Base-by-base conservation (phyloP, 768 basidiomycete genomes). In the Boletus tomentosulus region DNA sequence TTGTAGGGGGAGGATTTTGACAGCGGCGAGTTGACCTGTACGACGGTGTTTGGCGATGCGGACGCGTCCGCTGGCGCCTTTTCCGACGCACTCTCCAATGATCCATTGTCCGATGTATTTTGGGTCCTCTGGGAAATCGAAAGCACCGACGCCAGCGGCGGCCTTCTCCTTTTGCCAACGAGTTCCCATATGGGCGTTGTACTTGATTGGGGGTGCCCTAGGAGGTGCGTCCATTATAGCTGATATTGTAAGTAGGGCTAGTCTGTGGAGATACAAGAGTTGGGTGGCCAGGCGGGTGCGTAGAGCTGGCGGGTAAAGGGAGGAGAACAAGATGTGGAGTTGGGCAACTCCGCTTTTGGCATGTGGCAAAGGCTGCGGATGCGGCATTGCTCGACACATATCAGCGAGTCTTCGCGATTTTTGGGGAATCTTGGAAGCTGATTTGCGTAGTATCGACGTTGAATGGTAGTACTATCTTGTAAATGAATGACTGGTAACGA, bases 21-120 rank as follows among this genome's bases (percentile, higher is more conserved):
- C 85, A 7, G 96, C 96, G 48, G 96, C 95, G 66, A 94, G 87
- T 67, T 95, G 87, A 12, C 90, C 89, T 8, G 94, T 94, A 35
- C 78, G 77, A 22, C 81, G 79, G 68, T 98, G 94, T 60, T 84
- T 85, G 22, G 92, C 96, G 59, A 98, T 89, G 72, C 93, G 92
- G 66, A 98, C 95, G 51, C 92, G 89, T 65, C 94, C 94, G 61
- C 89, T 91, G 31, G 91, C 90, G 48, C 94, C 94, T 73, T 94
- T 94, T 6, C 94, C 94, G 51, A 97, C 86, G 60, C 92, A 95
- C 69, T 92, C 89, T 53, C 94, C 94, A 8, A 97, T 82, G 60
- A 92, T 78, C 94, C 94, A 97, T 3, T 92, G 92, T 11, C 94
- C 94, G 43, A 97, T 86, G 55, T 75, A 78, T 66, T 84, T 88